Percentiles rank a stretch among this genome's conserved stretches.
phyloP scores from a whole-genome alignment of 331 rosid genomes.

The Malus hybrid region DNA sequence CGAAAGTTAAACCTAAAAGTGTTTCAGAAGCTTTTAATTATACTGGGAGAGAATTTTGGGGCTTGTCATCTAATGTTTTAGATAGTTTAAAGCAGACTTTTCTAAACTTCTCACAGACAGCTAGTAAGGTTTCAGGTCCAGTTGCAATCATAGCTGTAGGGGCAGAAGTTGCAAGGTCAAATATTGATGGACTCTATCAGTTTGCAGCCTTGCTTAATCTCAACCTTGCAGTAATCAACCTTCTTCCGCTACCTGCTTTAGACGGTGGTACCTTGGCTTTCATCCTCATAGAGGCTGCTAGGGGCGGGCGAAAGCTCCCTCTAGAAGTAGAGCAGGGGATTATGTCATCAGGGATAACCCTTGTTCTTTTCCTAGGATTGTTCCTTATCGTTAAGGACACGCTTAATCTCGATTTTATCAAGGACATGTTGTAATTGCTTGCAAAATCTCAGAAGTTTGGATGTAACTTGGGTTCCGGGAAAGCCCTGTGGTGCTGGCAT shows the following conservation, averaged over 20 bases:
- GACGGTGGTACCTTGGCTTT: slow-evolving; percentile 92
- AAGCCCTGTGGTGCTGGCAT: slow-evolving; percentile 20
- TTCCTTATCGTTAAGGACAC: slow-evolving; percentile 81
- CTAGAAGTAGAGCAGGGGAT: slow-evolving; percentile 83
- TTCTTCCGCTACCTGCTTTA: slow-evolving; percentile 89
- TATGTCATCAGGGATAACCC: slow-evolving; percentile 81
- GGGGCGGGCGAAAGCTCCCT: slow-evolving; percentile 94
- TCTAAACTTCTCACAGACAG: slow-evolving; percentile 85
- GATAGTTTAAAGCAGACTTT: slow-evolving; percentile 84
- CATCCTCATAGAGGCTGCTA: slow-evolving; percentile 76
- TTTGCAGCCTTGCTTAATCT: slow-evolving; percentile 91
- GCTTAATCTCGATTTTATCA: slow-evolving; percentile 75
- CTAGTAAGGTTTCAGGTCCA: slow-evolving; percentile 94
- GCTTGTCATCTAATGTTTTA: slow-evolving; percentile 61
- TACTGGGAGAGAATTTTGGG: slow-evolving; percentile 71
- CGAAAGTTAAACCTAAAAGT: slow-evolving; percentile 50
- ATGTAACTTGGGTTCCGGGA: slow-evolving; percentile 9
- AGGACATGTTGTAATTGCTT: slow-evolving; percentile 53
- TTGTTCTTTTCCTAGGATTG: slow-evolving; percentile 71
- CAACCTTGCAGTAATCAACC: slow-evolving; percentile 86
- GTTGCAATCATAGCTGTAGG: slow-evolving; percentile 97
- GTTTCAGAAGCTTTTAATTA: slow-evolving; percentile 47
- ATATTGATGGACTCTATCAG: slow-evolving; percentile 81
- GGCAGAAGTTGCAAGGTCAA: slow-evolving; percentile 92
- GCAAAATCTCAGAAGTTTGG: slow-evolving; percentile 7